Percentiles rank a stretch among this genome's conserved stretches.
Evolutionary conservation across 176 grass and related monocot genomes (phyloP).

Genomic region (Ensete glaucum): DNA sequence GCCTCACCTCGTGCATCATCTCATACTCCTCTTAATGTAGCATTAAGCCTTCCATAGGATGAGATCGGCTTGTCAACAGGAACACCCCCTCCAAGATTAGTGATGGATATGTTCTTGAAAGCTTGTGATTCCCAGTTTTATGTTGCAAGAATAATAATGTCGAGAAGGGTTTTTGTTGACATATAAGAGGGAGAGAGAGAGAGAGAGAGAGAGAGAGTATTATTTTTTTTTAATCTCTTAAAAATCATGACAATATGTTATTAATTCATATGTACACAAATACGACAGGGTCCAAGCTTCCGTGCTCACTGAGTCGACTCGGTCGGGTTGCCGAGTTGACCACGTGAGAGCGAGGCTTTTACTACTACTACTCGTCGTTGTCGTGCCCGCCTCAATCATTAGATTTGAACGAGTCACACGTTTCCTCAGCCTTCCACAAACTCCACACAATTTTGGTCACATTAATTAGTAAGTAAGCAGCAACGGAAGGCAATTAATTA

Average conservation of each 20-base stretch:
- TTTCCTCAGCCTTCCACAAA: not conserved
- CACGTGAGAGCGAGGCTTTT: not conserved
- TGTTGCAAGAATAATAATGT: not conserved
- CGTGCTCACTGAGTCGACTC: not conserved
- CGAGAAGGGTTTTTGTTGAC: too few relatives aligned
- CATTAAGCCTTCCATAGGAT: not conserved
- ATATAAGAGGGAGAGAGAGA: too few relatives aligned
- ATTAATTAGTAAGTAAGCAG: too few relatives aligned
- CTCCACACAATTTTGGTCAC: too few relatives aligned
- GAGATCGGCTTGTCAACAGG: not conserved
- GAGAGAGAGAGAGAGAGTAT: not conserved
- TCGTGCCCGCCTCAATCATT: constrained; percentile 3
- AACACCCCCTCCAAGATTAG: not conserved
- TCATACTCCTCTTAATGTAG: not conserved
- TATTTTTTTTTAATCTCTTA: not conserved
- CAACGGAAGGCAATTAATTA: too few relatives aligned
- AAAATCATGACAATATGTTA: too few relatives aligned
- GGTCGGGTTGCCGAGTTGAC: not conserved
- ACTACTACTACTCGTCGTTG: not conserved
- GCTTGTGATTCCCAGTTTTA: not conserved
- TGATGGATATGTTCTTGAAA: not conserved
- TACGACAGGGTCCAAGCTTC: too few relatives aligned
- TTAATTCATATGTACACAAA: too few relatives aligned
- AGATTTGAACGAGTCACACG: not conserved
- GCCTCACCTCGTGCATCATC: not conserved